phyloP scores from a whole-genome alignment of 192 early-diverging fungal genomes.

The Fimicolochytrium jonesii region DNA sequence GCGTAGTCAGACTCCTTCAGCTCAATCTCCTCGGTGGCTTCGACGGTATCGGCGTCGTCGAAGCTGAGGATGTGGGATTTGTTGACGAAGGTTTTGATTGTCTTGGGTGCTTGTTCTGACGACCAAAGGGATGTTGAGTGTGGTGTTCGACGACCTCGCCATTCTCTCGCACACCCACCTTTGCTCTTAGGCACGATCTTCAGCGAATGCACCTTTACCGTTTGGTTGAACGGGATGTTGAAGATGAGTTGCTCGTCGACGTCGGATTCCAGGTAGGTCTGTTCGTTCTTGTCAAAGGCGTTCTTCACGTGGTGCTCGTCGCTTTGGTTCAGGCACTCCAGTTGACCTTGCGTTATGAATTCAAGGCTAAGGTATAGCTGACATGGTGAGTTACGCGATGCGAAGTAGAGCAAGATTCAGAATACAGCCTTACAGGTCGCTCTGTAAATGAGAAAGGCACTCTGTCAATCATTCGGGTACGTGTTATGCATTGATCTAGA shows the following conservation, averaged over 20 bases:
- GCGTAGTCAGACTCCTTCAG: constrained; percentile 63
- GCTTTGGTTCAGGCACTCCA: constrained; percentile 79
- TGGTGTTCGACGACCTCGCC: no score
- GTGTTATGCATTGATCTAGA: no score
- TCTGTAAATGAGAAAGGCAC: no score
- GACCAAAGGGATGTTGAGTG: neutral
- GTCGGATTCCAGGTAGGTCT: constrained; percentile 78
- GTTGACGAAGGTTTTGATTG: constrained; percentile 84
- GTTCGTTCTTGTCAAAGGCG: constrained; percentile 69
- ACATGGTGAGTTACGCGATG: no score
- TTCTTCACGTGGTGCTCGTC: constrained; percentile 70
- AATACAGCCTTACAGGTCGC: no score
- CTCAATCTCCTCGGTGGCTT: constrained; percentile 71
- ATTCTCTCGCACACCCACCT: neutral
- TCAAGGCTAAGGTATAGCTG: no score
- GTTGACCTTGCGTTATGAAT: constrained; percentile 37
- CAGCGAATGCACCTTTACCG: constrained; percentile 68
- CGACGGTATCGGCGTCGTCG: constrained; percentile 77
- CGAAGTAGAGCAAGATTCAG: no score
- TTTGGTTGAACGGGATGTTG: constrained; percentile 81
- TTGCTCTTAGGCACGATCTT: constrained; percentile 45
- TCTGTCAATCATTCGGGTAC: no score
- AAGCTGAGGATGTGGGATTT: constrained; percentile 69
- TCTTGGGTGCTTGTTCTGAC: constrained; percentile 76
- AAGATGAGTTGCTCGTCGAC: constrained; percentile 94